Percentiles rank a stretch among this genome's conserved stretches.
These are phyloP conservation scores for Epichloe typhina DNA, from an alignment of 2,329 filamentous ascomycete genomes.

Conservation along the genomic window DNA sequence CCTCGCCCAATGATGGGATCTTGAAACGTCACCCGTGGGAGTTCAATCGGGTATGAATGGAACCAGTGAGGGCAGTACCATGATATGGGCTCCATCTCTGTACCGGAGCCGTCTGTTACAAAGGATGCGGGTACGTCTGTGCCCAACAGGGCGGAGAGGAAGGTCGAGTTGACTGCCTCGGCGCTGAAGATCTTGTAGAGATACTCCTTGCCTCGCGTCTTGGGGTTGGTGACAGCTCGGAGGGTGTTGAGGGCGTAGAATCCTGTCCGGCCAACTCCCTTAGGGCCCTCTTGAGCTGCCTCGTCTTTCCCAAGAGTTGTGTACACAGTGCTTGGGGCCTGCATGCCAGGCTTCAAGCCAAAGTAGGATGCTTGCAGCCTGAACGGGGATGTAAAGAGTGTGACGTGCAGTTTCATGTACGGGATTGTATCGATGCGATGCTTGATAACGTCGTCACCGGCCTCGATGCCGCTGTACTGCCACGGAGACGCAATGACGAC, in stretches of 20 bases:
- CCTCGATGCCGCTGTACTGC: conserved; percentile 62
- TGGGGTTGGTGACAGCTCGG: conserved; percentile 47
- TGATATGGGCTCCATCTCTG: conserved; percentile 39
- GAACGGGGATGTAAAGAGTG: conserved; percentile 69
- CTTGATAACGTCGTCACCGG: conserved; percentile 53
- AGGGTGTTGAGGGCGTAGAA: conserved; percentile 83
- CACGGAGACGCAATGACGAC: conserved; percentile 74
- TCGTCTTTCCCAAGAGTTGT: conserved; percentile 63
- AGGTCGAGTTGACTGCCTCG: conserved; percentile 34
- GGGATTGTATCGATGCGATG: conserved; percentile 62
- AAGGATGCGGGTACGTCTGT: conserved; percentile 31
- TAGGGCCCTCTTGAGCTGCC: conserved; percentile 30
- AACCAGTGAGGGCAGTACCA: conserved; percentile 73
- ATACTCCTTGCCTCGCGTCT: conserved; percentile 38
- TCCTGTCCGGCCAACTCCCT: conserved; percentile 56
- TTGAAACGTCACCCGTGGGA: conserved; percentile 80
- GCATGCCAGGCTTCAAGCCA: conserved; percentile 41
- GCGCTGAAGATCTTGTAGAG: conserved; percentile 56
- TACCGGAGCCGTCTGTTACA: conserved; percentile 18
- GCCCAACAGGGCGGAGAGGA: conserved; percentile 40
- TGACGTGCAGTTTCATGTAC: conserved; percentile 79
- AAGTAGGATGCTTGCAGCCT: conserved; percentile 63
- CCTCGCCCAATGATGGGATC: conserved; percentile 55
- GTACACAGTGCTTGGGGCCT: conserved; percentile 61
- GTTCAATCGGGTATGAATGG: conserved; percentile 72